Percentiles rank a stretch among this genome's conserved stretches.
These are phyloP conservation scores for Syzygium aqueum DNA, from an alignment of 345 rosid species.

Conservation along the genomic window DNA sequence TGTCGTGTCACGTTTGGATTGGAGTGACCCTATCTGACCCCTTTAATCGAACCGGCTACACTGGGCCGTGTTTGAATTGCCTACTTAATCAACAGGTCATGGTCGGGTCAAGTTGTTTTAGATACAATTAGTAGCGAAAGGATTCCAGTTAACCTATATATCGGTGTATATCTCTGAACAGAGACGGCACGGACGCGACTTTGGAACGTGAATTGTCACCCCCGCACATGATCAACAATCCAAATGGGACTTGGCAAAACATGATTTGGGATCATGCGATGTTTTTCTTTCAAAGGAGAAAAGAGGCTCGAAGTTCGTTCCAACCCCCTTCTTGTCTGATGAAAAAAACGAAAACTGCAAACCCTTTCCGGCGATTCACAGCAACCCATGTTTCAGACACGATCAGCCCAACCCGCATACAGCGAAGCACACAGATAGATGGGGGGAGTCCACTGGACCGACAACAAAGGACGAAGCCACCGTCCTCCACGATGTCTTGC, in stretches of 20 bases:
- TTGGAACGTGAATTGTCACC: background rate
- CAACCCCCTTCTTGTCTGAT: background rate
- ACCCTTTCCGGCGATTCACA: background rate
- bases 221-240: fast-evolving
- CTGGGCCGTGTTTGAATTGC: background rate
- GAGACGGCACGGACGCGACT: background rate
- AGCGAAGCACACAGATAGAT: background rate
- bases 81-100: background rate
- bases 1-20: background rate
- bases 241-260: background rate
- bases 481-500: background rate
- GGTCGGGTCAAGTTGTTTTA: background rate
- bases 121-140: background rate
- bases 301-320: background rate
- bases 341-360: background rate
- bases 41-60: background rate
- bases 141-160: background rate
- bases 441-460: background rate
- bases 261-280: background rate
- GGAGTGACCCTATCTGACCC: background rate
- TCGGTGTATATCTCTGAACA: background rate
- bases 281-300: background rate
- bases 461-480: background rate
- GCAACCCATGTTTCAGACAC: background rate
- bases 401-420: background rate